Conservation (phyloP, 352 stramenopile species). For the Thalassiosira mediterranea region DNA sequence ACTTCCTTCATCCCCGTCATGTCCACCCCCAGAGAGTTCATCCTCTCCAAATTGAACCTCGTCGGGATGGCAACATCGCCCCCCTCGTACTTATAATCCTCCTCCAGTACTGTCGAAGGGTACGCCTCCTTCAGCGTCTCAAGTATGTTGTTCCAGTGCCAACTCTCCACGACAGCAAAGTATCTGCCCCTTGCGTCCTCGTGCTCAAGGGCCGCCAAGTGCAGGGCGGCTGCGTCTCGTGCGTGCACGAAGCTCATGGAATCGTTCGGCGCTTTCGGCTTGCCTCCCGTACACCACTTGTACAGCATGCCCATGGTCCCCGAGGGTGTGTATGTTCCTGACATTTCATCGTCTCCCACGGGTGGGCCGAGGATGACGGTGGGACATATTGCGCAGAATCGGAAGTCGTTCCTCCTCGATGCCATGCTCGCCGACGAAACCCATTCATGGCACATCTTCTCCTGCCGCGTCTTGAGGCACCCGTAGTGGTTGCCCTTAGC, state of each 20-base stretch:
- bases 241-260: constrained; percentile 64
- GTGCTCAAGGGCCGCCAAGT: constrained; percentile 52
- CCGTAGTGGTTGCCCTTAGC: constrained; percentile 34
- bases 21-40: constrained; percentile 37
- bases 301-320: constrained; percentile 69
- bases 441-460: constrained; percentile 41
- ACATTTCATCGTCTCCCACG: constrained; percentile 20
- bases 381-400: constrained; percentile 39
- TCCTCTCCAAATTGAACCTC: constrained; percentile 37
- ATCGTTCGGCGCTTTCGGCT: constrained; percentile 56
- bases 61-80: constrained; percentile 26
- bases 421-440: constrained; percentile 16
- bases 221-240: constrained; percentile 53
- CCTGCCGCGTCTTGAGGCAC: constrained; percentile 41
- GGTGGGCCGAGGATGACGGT: constrained; percentile 43
- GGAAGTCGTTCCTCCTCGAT: too few species aligned
- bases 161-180: constrained; percentile 40
- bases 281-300: constrained; percentile 58
- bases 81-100: constrained; percentile 21
- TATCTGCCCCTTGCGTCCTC: constrained; percentile 20
- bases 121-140: constrained; percentile 28
- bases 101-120: constrained; percentile 17
- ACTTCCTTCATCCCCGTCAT: constrained; percentile 33
- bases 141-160: constrained; percentile 49
- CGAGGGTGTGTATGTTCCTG: constrained; percentile 45